A percentile compares a stretch with the other conserved stretches of the same genome.
phyloP scores from a whole-genome alignment of 2,329 filamentous ascomycete genomes.

The Purpureocillium takamizusanense region DNA sequence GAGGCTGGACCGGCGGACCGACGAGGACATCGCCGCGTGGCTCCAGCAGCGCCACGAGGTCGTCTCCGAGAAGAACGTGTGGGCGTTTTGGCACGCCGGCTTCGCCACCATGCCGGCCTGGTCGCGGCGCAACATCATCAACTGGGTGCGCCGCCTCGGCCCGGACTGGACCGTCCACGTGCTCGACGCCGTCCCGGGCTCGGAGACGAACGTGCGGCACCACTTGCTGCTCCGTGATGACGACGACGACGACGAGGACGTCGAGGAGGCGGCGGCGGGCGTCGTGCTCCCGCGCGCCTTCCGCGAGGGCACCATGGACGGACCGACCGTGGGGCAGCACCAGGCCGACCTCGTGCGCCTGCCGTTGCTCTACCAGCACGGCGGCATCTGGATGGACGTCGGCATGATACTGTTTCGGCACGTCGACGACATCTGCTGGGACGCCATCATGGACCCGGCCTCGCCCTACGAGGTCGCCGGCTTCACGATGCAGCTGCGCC shows the following conservation, averaged over 20 bases:
- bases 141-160: conserved; percentile 25
- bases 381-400: conserved; percentile 34
- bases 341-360: conserved; percentile 37
- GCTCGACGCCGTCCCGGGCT: conserved; percentile 25
- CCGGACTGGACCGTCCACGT: conserved; percentile 29
- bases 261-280: conserved; percentile 20
- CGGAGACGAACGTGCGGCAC: conserved; percentile 23
- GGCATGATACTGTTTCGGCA: conserved; percentile 30
- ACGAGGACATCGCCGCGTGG: conserved; percentile 19
- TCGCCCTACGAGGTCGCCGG: conserved; percentile 20
- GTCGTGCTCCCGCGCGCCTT: conserved; percentile 32
- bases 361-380: conserved; percentile 28
- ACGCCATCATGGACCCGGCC: conserved; percentile 23
- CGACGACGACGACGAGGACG: no score
- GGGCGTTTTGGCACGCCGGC: conserved; percentile 33
- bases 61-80: conserved; percentile 29
- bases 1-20: conserved; percentile 16
- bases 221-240: no score
- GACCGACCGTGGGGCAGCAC: conserved; percentile 32
- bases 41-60: conserved; percentile 19
- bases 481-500: background rate
- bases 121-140: conserved; percentile 24
- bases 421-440: conserved; percentile 33
- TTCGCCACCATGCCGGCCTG: conserved; percentile 21
- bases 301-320: conserved; percentile 32